A percentile compares a stretch with the other conserved stretches of the same genome.
phyloP scores from a whole-genome alignment of 2,329 filamentous ascomycete genomes.

The Xylaria sp. region DNA sequence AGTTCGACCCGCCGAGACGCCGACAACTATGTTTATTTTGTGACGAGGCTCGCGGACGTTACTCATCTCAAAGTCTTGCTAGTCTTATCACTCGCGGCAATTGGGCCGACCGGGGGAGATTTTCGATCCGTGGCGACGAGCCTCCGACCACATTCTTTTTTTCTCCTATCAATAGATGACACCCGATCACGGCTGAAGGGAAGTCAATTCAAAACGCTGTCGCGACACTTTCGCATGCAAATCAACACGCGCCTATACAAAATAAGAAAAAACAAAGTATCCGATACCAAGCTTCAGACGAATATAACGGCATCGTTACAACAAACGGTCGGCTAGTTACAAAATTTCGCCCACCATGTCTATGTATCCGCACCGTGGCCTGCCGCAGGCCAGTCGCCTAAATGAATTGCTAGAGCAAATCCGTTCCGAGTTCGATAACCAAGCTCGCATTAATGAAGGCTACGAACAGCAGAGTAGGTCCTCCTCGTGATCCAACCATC shows the following conservation, averaged over 20 bases:
- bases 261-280: slow-evolving; percentile 1
- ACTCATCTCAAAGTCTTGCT: slow-evolving; percentile 38
- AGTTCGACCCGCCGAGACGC: slow-evolving; percentile 25
- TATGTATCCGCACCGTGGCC: slow-evolving; percentile 93
- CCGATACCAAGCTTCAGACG: background rate
- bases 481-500: background rate
- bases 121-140: slow-evolving; percentile 9
- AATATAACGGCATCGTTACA: slow-evolving; percentile 3
- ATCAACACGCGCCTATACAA: slow-evolving; percentile 1
- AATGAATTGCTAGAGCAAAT: slow-evolving; percentile 93
- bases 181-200: slow-evolving; percentile 3
- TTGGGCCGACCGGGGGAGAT: slow-evolving; percentile 31
- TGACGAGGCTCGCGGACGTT: slow-evolving; percentile 43
- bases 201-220: slow-evolving; percentile 17
- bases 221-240: slow-evolving; percentile 27
- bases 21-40: slow-evolving; percentile 44
- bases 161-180: slow-evolving; percentile 2
- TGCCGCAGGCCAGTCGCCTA: slow-evolving; percentile 75
- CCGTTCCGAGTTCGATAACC: slow-evolving; percentile 88
- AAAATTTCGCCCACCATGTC: slow-evolving; percentile 59
- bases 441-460: slow-evolving; percentile 82
- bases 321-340: slow-evolving; percentile 2
- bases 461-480: slow-evolving; percentile 94
- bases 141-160: background rate
- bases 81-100: slow-evolving; percentile 39